Evolutionary conservation across 2,329 filamentous ascomycete genomes (phyloP).

Genomic region (Volutella citrinella): DNA sequence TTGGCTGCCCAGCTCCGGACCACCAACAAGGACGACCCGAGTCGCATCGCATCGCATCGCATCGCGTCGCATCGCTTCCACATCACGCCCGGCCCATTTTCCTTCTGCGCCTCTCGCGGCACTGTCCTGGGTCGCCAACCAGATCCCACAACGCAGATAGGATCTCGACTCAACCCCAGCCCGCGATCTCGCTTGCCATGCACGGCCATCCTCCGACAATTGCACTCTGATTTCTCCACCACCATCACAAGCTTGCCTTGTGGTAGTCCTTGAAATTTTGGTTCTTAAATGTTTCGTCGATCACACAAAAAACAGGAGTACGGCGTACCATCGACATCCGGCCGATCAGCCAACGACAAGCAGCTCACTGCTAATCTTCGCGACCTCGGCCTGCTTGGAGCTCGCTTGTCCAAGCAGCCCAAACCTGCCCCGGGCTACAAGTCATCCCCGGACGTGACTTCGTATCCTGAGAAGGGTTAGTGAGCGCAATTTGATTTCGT

Average conservation of each 20-base stretch:
- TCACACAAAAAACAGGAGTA: constrained; percentile 29
- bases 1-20: no score
- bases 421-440: constrained; percentile 24
- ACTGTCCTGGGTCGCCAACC: no score
- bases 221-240: background rate
- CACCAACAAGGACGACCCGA: constrained; percentile 10
- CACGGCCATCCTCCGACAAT: background rate
- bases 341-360: constrained; percentile 18
- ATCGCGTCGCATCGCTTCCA: constrained; percentile 7
- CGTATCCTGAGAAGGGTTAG: constrained; percentile 41
- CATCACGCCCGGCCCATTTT: constrained; percentile 8
- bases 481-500: no score
- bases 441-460: constrained; percentile 27
- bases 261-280: no score
- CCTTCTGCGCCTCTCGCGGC: no score
- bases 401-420: constrained; percentile 22
- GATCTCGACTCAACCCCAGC: no score
- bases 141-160: no score
- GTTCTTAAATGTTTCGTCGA: constrained; percentile 41
- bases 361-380: constrained; percentile 24
- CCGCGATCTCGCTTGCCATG: no score
- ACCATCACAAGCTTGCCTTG: no score
- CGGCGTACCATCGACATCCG: constrained; percentile 16
- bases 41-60: constrained; percentile 15
- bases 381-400: constrained; percentile 28